These are phyloP conservation scores for Neopestalotiopsis sp. DNA, from an alignment of 2,329 filamentous ascomycete species.

Conservation along the genomic window DNA sequence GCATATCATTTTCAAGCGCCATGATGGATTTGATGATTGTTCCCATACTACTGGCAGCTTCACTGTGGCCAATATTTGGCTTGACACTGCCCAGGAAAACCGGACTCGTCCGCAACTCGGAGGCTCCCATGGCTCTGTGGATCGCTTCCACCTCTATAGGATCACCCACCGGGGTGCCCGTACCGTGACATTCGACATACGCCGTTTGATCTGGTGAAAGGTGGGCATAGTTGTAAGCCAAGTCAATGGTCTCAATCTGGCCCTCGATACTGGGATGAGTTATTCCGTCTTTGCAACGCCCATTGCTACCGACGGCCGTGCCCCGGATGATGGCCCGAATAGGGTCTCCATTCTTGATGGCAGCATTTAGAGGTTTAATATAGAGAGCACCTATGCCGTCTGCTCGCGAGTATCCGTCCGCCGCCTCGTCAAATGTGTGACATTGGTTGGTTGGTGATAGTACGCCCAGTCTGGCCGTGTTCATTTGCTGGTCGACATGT, in stretches of 20 bases:
- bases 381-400: neutral
- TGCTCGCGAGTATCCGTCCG: neutral
- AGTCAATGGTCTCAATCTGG: neutral
- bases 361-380: neutral
- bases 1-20: conserved; percentile 26
- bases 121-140: neutral
- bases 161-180: neutral
- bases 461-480: conserved; percentile 30
- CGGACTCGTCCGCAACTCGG: too few species aligned
- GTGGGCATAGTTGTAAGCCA: neutral
- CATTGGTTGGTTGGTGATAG: conserved; percentile 38
- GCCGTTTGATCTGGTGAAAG: neutral
- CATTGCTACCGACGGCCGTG: neutral
- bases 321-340: neutral
- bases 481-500: conserved; percentile 26
- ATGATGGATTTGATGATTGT: conserved; percentile 29
- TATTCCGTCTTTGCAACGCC: neutral
- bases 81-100: conserved; percentile 27
- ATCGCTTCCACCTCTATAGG: neutral
- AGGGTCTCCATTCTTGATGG: neutral
- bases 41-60: conserved; percentile 31
- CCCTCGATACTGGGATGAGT: neutral
- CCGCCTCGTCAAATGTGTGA: neutral
- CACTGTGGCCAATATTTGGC: conserved; percentile 28
- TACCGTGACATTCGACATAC: neutral